Evolutionary conservation across 23 red algal species (phyloP), one percentile per base, ranked within the genome.

Genomic region (Cyanidium caldarium): DNA sequence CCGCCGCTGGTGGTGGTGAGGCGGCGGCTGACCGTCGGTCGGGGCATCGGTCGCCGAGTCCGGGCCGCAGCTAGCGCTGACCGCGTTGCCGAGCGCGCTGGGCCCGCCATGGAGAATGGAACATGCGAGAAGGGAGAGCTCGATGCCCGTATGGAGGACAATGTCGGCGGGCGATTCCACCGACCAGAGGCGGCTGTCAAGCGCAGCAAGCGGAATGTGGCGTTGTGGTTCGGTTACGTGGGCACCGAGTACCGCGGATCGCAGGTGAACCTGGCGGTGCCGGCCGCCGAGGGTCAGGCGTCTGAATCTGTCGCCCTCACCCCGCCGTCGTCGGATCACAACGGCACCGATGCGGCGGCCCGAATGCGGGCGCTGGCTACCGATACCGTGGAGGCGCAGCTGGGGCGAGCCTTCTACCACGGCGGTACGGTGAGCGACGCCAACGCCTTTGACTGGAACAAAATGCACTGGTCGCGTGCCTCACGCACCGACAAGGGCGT

Each of bases 401-500:
- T 94, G 14, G 87, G 70, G 67, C 34, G 17, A 45, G 87, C 87
- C 2, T 69, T 94, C 12, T 46, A 43, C 58, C 39, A 25, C 0
- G 40, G 69, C 10, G 69, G 77, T 45, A 41, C 72, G 34, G 78
- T 94, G 29, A 40, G 65, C 1, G 45, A 38, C 1, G 61, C 39
- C 16, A 86, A 86, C 72, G 25, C 65, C 3, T 73, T 73, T 45
- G 33, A 61, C 16, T 28, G 85, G 40, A 39, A 72, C 21, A 94
- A 94, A 35, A 73, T 94, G 3, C 38, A 77, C 37, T 94, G 89
- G 89, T 81, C 80, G 16, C 38, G 76, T 14, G 89, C 89, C 13
- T 81, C 89, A 15, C 77, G 89, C 30, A 94, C 89, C 36, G 89
- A 94, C 46, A 73, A 75, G n/a, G 89, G 89, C 56, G 89, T 94